Conservation (phyloP, 2,329 filamentous ascomycete genomes). For the Phaeosphaeriaceae sp. region DNA sequence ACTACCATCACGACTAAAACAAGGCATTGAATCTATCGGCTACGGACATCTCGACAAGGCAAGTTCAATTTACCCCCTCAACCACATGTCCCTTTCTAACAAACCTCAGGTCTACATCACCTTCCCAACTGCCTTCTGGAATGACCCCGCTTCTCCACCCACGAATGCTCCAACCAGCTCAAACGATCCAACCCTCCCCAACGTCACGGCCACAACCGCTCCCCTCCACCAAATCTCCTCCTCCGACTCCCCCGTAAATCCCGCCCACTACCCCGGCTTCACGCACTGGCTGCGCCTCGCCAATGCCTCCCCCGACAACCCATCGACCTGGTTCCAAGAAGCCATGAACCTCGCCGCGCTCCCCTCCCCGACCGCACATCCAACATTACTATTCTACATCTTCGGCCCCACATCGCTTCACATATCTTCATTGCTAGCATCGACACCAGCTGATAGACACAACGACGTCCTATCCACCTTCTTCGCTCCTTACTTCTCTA, state of each 20-base stretch:
- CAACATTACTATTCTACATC: constrained; percentile 86
- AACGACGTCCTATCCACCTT: constrained; percentile 67
- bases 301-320: constrained; percentile 71
- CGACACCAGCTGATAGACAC: constrained; percentile 50
- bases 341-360: constrained; percentile 78
- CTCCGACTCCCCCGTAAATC: constrained; percentile 33
- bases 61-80: constrained; percentile 17
- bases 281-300: constrained; percentile 76
- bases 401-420: constrained; percentile 61
- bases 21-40: constrained; percentile 70
- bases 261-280: constrained; percentile 67
- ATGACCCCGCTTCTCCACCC: constrained; percentile 30
- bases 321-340: constrained; percentile 75
- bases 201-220: constrained; percentile 47
- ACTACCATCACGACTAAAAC: constrained; percentile 64
- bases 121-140: constrained; percentile 82
- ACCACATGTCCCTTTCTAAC: constrained; percentile 24
- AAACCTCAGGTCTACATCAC: constrained; percentile 56
- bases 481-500: constrained; percentile 80
- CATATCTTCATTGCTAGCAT: constrained; percentile 35
- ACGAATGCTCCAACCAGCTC: constrained; percentile 6
- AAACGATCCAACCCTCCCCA: constrained; percentile 35
- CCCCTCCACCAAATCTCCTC: constrained; percentile 43
- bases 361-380: constrained; percentile 66
- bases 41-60: constrained; percentile 78